Evolutionary conservation across 2,329 filamentous ascomycete species (phyloP).

Genomic region (Aspergillus sp.): DNA sequence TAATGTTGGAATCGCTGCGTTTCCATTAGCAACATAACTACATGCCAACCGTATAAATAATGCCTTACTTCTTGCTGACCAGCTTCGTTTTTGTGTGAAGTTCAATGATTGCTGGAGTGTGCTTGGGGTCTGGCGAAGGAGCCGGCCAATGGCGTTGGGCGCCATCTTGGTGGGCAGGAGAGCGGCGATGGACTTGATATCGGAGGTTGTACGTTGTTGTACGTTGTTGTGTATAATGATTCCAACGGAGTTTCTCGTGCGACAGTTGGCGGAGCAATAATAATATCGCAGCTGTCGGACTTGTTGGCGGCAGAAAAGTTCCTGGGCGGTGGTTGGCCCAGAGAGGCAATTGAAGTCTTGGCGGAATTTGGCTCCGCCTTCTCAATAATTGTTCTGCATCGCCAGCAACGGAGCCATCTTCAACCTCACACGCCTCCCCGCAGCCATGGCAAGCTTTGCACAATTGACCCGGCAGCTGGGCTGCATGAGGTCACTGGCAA

Average conservation of each 20-base stretch:
- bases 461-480: conserved; percentile 65
- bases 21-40: background rate
- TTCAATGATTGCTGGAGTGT: conserved; percentile 32
- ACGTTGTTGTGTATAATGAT: background rate
- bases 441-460: conserved; percentile 62
- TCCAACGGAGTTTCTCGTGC: background rate
- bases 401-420: conserved; percentile 12
- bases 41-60: background rate
- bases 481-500: conserved; percentile 65
- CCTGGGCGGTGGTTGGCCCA: conserved; percentile 20
- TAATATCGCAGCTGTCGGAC: background rate
- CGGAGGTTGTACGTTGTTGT: background rate
- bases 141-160: conserved; percentile 36
- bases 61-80: conserved; percentile 31
- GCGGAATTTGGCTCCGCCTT: conserved; percentile 36
- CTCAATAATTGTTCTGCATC: conserved; percentile 21
- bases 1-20: conserved; percentile 40
- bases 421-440: conserved; percentile 19
- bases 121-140: conserved; percentile 37
- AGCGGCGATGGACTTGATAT: background rate
- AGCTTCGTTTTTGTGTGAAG: conserved; percentile 33
- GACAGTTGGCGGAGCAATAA: background rate
- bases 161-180: conserved; percentile 31
- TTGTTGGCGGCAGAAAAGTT: conserved; percentile 28
- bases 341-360: conserved; percentile 31